phyloP scores from a whole-genome alignment of 257 asterid genomes.

The Solanum chilense region DNA sequence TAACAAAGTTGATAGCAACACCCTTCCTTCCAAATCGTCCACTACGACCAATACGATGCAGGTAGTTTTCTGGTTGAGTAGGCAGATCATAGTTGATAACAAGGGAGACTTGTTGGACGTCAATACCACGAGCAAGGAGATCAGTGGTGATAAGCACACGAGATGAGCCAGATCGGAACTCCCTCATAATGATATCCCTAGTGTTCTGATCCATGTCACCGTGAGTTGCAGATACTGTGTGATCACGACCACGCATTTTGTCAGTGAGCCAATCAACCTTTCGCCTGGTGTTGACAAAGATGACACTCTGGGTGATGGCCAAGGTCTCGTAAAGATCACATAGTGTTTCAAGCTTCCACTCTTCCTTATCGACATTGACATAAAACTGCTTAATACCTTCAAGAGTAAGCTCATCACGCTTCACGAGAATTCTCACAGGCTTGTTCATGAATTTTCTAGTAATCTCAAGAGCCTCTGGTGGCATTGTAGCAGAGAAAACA shows the following conservation, averaged over 20 bases:
- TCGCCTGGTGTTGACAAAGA: slow-evolving; percentile 54
- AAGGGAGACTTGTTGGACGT: slow-evolving; percentile 27
- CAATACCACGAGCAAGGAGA: slow-evolving; percentile 31
- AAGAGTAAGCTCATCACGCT: slow-evolving; percentile 50
- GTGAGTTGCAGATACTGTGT: slow-evolving; percentile 15
- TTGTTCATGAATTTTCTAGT: slow-evolving; percentile 56
- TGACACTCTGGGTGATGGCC: slow-evolving; percentile 58
- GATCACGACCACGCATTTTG: not conserved
- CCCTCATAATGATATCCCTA: slow-evolving; percentile 20
- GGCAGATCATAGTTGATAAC: not conserved
- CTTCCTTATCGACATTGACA: not conserved
- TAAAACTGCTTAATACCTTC: not conserved
- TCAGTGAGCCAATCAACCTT: slow-evolving; percentile 39
- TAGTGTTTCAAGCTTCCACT: not conserved
- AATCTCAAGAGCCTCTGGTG: slow-evolving; percentile 21
- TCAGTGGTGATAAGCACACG: not conserved
- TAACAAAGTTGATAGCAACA: not conserved
- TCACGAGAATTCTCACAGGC: slow-evolving; percentile 51
- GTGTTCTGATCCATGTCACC: slow-evolving; percentile 67
- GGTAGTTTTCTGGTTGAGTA: not conserved
- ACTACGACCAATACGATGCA: slow-evolving; percentile 2
- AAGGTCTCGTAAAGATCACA: slow-evolving; percentile 1
- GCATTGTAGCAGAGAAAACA: slow-evolving; percentile 40
- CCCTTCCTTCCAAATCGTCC: slow-evolving; percentile 4
- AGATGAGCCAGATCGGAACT: slow-evolving; percentile 1